phyloP scores from a whole-genome alignment of 73 alveolate species.

The Paraurostyla sp. region DNA sequence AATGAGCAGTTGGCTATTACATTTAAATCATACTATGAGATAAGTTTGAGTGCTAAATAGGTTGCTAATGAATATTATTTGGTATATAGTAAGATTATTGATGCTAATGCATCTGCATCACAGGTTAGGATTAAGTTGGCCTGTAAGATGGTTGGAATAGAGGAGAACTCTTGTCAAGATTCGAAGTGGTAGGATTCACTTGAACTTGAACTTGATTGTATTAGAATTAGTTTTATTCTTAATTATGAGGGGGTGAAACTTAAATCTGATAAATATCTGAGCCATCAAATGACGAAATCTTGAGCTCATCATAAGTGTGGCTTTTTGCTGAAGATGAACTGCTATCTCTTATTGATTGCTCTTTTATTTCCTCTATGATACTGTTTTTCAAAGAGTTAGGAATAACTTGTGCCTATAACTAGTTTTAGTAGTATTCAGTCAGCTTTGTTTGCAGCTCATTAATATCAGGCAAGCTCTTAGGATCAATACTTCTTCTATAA shows the following conservation, averaged over 20 bases:
- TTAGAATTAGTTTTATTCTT: not conserved
- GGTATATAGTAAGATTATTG: not conserved
- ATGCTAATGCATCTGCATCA: not conserved
- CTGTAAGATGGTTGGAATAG: not conserved
- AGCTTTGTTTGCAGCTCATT: not conserved
- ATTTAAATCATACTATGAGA: too few species aligned
- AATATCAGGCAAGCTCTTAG: slow-evolving; percentile 21
- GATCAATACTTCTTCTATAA: slow-evolving; percentile 18
- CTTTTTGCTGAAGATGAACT: slow-evolving; percentile 36
- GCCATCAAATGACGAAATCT: not conserved
- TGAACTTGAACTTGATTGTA: not conserved
- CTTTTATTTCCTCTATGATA: not conserved
- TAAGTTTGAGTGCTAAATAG: too few species aligned
- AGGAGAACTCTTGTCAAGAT: not conserved
- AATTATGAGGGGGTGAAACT: not conserved
- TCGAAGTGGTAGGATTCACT: not conserved
- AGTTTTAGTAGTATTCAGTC: not conserved
- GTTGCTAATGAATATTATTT: not conserved
- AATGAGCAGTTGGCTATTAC: too few species aligned
- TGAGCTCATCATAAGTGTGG: not conserved
- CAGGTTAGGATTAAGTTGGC: not conserved
- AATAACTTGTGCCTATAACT: not conserved
- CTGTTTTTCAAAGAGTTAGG: not conserved
- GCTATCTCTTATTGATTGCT: not conserved
- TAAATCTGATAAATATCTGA: not conserved